Evolutionary conservation across 2,329 filamentous ascomycete genomes (phyloP).

Genomic region (Clarireedia hainanense): DNA sequence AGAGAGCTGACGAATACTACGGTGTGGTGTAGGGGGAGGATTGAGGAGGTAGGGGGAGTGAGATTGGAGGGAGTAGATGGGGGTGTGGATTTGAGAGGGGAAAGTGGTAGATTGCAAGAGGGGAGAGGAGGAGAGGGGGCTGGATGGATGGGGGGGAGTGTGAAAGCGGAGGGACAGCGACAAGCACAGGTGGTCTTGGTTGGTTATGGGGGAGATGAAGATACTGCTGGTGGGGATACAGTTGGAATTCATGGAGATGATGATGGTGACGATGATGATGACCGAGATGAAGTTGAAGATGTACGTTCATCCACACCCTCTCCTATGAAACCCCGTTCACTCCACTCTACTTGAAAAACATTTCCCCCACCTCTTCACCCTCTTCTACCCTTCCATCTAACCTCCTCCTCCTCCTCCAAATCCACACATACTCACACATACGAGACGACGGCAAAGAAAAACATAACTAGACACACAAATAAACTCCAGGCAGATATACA

Average conservation of each 20-base stretch:
- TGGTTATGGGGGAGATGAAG: background rate
- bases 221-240: background rate
- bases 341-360: too few species aligned
- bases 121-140: background rate
- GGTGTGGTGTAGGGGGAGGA: background rate
- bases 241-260: too few species aligned
- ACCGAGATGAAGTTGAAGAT: background rate
- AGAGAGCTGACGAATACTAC: background rate
- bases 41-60: background rate
- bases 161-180: background rate
- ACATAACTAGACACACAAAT: background rate
- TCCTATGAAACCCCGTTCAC: too few species aligned
- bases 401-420: too few species aligned
- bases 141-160: background rate
- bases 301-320: background rate
- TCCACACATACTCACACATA: too few species aligned
- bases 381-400: too few species aligned
- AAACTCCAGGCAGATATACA: background rate
- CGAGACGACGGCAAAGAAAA: too few species aligned
- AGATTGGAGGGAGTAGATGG: too few species aligned
- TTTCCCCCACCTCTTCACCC: background rate
- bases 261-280: too few species aligned
- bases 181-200: background rate
- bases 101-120: background rate
- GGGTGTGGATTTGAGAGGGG: background rate